Conservation (phyloP, 1,139 yeast genomes). For the Taphrina pruni region DNA sequence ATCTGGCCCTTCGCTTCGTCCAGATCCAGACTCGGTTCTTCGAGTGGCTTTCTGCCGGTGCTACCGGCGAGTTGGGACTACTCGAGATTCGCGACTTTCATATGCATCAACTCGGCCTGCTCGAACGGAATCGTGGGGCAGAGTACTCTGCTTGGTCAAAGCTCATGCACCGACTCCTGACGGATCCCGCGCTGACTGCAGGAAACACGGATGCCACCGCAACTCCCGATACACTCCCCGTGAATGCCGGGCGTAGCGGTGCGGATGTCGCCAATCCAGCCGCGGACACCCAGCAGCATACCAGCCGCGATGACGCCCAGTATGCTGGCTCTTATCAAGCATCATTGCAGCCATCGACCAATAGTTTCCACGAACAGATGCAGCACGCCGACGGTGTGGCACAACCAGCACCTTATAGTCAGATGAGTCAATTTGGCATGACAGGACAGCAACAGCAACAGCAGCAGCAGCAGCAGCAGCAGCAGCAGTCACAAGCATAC, state of each 20-base stretch:
- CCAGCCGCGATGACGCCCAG: not conserved
- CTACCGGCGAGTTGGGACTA: not conserved
- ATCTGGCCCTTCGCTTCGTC: conserved; percentile 12
- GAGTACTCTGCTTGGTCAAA: not conserved
- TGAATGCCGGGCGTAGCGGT: not conserved
- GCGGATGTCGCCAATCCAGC: not conserved
- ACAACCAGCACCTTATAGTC: conserved; percentile 22
- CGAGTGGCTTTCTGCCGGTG: conserved; percentile 1
- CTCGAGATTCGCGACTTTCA: conserved; percentile 16
- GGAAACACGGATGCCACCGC: not conserved
- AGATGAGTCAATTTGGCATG: conserved; percentile 11
- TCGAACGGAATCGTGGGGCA: not conserved
- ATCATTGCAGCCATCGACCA: not conserved
- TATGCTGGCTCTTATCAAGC: not conserved
- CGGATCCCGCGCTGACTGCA: conserved; percentile 3
- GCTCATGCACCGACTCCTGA: conserved; percentile 18
- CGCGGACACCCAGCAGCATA: not conserved
- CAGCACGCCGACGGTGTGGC: not conserved
- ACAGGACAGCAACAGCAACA: not conserved
- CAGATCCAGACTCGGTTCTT: not conserved
- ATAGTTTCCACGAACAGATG: not conserved
- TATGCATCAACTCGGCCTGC: conserved; percentile 16
- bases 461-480: no score
- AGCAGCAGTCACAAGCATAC: not conserved
- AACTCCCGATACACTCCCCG: not conserved